Conservation (phyloP, 768 basidiomycete species). For the Favolaschia claudopus region DNA sequence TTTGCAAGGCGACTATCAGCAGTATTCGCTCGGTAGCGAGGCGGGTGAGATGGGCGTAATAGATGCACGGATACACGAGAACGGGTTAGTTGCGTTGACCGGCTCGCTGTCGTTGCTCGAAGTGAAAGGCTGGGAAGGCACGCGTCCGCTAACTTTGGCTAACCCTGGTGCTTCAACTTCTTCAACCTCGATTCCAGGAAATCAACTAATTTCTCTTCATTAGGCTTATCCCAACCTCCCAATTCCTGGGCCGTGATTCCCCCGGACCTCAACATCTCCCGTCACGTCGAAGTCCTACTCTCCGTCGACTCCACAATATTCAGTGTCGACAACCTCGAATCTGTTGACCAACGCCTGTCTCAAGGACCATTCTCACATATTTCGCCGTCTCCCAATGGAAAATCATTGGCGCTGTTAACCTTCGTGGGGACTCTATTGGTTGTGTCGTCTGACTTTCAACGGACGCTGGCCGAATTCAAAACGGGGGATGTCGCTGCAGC, state of each 20-base stretch:
- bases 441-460: conserved; percentile 92
- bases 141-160: conserved; percentile 73
- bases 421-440: conserved; percentile 83
- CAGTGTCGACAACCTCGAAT: conserved; percentile 89
- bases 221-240: conserved; percentile 83
- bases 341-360: conserved; percentile 85
- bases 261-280: conserved; percentile 86
- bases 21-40: conserved; percentile 85
- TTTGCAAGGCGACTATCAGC: conserved; percentile 84
- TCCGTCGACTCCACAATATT: conserved; percentile 83
- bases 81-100: conserved; percentile 87
- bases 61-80: conserved; percentile 86
- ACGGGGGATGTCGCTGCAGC: conserved; percentile 62
- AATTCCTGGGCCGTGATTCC: conserved; percentile 89
- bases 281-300: conserved; percentile 89
- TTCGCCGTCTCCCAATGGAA: conserved; percentile 92
- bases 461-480: conserved; percentile 88
- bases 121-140: conserved; percentile 89
- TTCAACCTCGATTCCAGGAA: no score
- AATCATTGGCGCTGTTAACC: conserved; percentile 86
- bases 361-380: conserved; percentile 91
- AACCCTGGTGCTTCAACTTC: conserved; percentile 80
- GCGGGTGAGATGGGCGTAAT: conserved; percentile 84
- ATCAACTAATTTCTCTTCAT: conserved; percentile 14
- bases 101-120: conserved; percentile 80